A percentile compares a stretch with the other conserved stretches of the same genome.
Evolutionary conservation across 768 basidiomycete genomes (phyloP).

Genomic region (Paxillus ammoniavirescens): DNA sequence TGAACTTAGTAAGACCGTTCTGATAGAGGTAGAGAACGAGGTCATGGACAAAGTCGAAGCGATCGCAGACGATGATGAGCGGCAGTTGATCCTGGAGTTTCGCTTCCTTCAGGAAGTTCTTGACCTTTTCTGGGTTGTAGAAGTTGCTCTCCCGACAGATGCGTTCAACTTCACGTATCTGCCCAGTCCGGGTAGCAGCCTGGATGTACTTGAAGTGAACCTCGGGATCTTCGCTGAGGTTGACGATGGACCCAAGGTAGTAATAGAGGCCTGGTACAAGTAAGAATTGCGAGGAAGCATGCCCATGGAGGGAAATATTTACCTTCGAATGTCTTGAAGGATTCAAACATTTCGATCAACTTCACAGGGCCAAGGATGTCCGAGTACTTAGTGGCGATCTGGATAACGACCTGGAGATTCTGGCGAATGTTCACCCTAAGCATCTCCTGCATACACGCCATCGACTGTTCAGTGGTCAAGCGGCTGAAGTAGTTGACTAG

Average conservation of each 20-base stretch:
- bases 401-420: constrained; percentile 93
- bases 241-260: constrained; percentile 97
- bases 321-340: constrained; percentile 97
- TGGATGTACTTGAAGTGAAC: constrained; percentile 99
- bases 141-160: constrained; percentile 96
- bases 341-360: constrained; percentile 97
- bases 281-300: not conserved
- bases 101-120: constrained; percentile 99
- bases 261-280: constrained; percentile 78
- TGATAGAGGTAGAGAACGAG: constrained; percentile 98
- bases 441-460: constrained; percentile 97
- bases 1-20: constrained; percentile 93
- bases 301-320: not conserved
- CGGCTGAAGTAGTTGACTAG: constrained; percentile 96
- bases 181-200: constrained; percentile 95
- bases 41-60: constrained; percentile 99
- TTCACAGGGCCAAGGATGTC: constrained; percentile 97
- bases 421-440: constrained; percentile 94
- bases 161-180: constrained; percentile 98
- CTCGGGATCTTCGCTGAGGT: constrained; percentile 92
- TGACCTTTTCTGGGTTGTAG: constrained; percentile 99
- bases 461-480: constrained; percentile 95
- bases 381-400: constrained; percentile 98
- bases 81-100: constrained; percentile 95
- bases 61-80: constrained; percentile 99